Conservation (phyloP, 1,284 basidiomycete species). For the Fomitiporia mediterranea region DNA sequence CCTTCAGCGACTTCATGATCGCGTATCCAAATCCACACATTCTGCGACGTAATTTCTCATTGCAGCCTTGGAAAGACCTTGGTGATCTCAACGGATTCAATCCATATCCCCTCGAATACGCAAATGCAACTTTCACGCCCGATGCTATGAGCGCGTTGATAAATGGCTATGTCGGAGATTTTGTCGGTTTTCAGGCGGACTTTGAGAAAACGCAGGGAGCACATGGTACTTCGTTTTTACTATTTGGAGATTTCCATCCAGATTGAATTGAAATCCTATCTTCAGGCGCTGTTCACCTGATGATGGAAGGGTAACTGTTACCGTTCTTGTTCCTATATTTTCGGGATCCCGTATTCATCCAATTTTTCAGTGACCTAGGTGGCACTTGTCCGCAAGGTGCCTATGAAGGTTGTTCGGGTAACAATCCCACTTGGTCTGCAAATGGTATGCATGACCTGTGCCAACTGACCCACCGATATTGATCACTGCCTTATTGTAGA, state of each 20-base stretch:
- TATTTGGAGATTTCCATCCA: background rate
- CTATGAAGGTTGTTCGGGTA: slow-evolving; percentile 23
- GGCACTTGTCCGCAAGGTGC: slow-evolving; percentile 27
- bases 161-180: slow-evolving; percentile 31
- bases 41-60: slow-evolving; percentile 35
- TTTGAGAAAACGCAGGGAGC: slow-evolving; percentile 30
- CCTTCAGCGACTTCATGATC: slow-evolving; percentile 29
- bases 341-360: background rate
- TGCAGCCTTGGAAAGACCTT: slow-evolving; percentile 26
- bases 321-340: background rate
- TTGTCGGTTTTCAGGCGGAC: slow-evolving; percentile 32
- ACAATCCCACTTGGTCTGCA: slow-evolving; percentile 27
- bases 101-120: slow-evolving; percentile 24
- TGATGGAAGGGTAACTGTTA: slow-evolving; percentile 27
- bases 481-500: slow-evolving; percentile 29
- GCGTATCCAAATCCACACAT: slow-evolving; percentile 34
- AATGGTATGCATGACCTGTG: slow-evolving; percentile 25
- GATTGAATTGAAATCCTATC: background rate
- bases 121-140: slow-evolving; percentile 31
- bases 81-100: slow-evolving; percentile 23
- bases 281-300: slow-evolving; percentile 25
- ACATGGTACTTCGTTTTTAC: slow-evolving; percentile 19
- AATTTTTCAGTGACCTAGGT: slow-evolving; percentile 25
- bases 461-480: background rate
- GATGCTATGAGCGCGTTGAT: slow-evolving; percentile 28